Evolutionary conservation across 495 filamentous ascomycete genomes (phyloP), one percentile per base, ranked within the genome.

Genomic region (Penicillium chermesinum): DNA sequence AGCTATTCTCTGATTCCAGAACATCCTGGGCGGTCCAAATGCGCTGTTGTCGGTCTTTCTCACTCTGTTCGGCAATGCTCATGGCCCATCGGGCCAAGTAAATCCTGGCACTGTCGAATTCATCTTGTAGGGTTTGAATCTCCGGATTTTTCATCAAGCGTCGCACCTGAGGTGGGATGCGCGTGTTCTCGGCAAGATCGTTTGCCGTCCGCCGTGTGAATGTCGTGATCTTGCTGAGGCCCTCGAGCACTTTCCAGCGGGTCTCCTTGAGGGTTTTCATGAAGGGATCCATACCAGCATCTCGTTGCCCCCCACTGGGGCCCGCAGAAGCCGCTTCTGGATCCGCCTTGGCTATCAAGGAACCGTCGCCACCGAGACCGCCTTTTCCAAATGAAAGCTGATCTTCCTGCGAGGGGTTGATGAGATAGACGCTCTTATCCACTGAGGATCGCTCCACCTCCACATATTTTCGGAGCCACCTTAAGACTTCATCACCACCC

Each of bases 31-130:
- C 91, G 0, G 90, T 95, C 85, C 89, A 98, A 55, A 96, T 94
- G 32, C 90, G 75, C 62, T 87, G 82, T 44, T 80, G 88, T 25
- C 82, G 65, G 42, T 98, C 93, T 34, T 80, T 74, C 62, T 98
- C 93, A 58, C 89, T 88, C 69, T 97, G 93, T 64, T 98, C 93
- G 0, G 91, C 89, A 44, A 98, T 94, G 1, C 88, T 94, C 93
- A 97, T 97, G 0, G 93, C 93, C 93, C 93, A 98, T 38, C 93
- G 76, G 2, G 93, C 93, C 17, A 98, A 74, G 57, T 98, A 98
- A 32, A 98, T 71, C 50, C 93, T 78, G 5, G 94, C 93, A 57
- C 88, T 95, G 66, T 97, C 94, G 53, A 97, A 98, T 62, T 98
- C 93, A 50, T 96, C 91, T 62, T 93, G 88, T 38, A 98, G 55